These are phyloP conservation scores for Insectozyma bohioensis DNA, from an alignment of 1,139 yeast species.

Conservation along the genomic window DNA sequence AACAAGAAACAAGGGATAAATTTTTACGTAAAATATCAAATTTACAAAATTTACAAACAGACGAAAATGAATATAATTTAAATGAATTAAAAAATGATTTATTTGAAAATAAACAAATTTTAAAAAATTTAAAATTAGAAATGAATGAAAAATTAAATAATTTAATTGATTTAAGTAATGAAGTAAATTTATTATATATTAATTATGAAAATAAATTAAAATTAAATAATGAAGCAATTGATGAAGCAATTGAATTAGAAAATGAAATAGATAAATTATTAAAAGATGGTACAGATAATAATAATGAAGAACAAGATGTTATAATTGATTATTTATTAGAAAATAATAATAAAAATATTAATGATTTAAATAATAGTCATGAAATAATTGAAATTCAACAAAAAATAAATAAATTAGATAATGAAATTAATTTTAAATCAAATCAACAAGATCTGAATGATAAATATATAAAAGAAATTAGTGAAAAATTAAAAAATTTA, in stretches of 20 bases:
- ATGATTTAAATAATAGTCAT: too few species aligned
- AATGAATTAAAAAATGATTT: conserved; percentile 4
- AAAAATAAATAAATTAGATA: too few species aligned
- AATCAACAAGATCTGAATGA: too few species aligned
- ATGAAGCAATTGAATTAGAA: conserved; percentile 3
- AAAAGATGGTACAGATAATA: too few species aligned
- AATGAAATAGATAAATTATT: conserved; percentile 3
- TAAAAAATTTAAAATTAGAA: conserved; percentile 7
- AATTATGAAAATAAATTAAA: conserved; percentile 1
- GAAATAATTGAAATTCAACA: too few species aligned
- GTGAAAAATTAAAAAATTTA: too few species aligned
- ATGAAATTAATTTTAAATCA: too few species aligned
- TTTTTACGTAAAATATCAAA: conserved; percentile 40
- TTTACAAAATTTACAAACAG: conserved; percentile 1
- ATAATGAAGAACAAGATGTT: too few species aligned
- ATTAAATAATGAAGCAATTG: neutral
- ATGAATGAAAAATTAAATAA: conserved; percentile 6
- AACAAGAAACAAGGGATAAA: conserved; percentile 67
- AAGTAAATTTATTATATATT: conserved; percentile 3
- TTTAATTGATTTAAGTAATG: conserved; percentile 4
- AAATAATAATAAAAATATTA: too few species aligned
- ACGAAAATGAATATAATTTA: conserved; percentile 5
- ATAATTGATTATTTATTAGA: too few species aligned
- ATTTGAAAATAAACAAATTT: conserved; percentile 1
- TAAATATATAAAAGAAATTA: too few species aligned